Percentiles rank a stretch among this genome's conserved stretches.
phyloP scores from a whole-genome alignment of 306 rosid species.

The Prunus davidiana region DNA sequence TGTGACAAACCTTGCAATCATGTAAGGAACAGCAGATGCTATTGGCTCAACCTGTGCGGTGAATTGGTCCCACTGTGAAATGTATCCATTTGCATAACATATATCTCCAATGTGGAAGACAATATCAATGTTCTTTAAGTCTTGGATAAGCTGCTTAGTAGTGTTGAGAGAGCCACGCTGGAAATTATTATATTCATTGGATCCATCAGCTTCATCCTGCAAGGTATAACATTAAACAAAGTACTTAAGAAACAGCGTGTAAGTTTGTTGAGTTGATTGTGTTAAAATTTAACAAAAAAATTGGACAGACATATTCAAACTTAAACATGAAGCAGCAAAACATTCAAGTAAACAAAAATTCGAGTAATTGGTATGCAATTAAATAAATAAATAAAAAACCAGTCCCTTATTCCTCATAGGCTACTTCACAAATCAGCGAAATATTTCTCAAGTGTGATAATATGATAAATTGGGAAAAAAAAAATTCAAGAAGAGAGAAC shows the following conservation, averaged over 20 bases:
- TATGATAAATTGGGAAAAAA: no score
- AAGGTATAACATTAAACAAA: not conserved
- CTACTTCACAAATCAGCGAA: no score
- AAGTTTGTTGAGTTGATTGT: not conserved
- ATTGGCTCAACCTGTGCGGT: slow-evolving; percentile 93
- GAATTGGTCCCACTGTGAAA: slow-evolving; percentile 97
- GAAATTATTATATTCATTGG: slow-evolving; percentile 86
- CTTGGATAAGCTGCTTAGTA: slow-evolving; percentile 65
- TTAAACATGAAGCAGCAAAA: not conserved
- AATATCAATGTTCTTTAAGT: slow-evolving; percentile 70
- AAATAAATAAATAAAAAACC: no score
- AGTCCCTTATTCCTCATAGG: no score
- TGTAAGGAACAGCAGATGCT: slow-evolving; percentile 86
- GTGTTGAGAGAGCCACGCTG: slow-evolving; percentile 85
- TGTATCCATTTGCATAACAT: slow-evolving; percentile 86
- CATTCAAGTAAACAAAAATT: not conserved
- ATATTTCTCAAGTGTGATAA: no score
- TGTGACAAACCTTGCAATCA: slow-evolving; percentile 75
- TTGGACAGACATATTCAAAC: not conserved
- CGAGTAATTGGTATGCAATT: no score
- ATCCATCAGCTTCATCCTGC: slow-evolving; percentile 95
- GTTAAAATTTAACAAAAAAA: not conserved
- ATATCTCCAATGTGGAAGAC: slow-evolving; percentile 92
- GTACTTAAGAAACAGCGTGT: not conserved
- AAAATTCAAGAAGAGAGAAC: no score